Base-by-base conservation (phyloP, 2,329 filamentous ascomycete species). In the Colletotrichum sp. region DNA sequence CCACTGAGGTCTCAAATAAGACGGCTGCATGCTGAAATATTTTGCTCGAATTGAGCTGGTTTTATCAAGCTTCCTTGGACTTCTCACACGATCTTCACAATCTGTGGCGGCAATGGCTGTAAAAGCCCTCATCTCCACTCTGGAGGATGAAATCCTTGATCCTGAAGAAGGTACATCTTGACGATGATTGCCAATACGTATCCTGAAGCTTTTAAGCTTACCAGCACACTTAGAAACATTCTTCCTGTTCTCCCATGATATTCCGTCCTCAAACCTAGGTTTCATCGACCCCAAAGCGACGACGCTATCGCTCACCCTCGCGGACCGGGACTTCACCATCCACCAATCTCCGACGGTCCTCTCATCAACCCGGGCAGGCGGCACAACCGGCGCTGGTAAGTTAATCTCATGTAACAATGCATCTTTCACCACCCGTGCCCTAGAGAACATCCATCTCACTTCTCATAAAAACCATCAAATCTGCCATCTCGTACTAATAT, bases 271-370 rank as follows among this genome's bases (percentile, higher is more conserved):
- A 71, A 93, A 96, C 80, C 92, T 99, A 12, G 97, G 96, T 81
- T 97, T 98, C 84, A 86, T 99, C 78, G 93, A 98, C 83, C 87
- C 94, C 18, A 92, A 90, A 78, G 92, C 94, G 12, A 83, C 89
- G 2, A 85, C 87, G 3, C 83, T 98, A 43, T 91, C 95, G 15
- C 82, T 98, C 74, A 89, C 89, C 38, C 90, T 99, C 76, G 91
- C 88, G 71, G 92, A 89, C 71, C 89, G 88, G 68, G 94, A 98
- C 81, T 92, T 95, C 75, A 91, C 90, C 38, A 93, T 99, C 79
- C 90, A 93, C 77, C 97, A 99, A 84, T 98, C 95, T 3, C 96
- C 96, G 1, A 91, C 92, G 12, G 88, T 99, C 12, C 90, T 99
- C 48, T 93, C 92, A 3, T 98, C 96, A 2, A 91, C 92, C 77